Base-by-base conservation (phyloP, 2,329 filamentous ascomycete species). In the Tothia fuscella region DNA sequence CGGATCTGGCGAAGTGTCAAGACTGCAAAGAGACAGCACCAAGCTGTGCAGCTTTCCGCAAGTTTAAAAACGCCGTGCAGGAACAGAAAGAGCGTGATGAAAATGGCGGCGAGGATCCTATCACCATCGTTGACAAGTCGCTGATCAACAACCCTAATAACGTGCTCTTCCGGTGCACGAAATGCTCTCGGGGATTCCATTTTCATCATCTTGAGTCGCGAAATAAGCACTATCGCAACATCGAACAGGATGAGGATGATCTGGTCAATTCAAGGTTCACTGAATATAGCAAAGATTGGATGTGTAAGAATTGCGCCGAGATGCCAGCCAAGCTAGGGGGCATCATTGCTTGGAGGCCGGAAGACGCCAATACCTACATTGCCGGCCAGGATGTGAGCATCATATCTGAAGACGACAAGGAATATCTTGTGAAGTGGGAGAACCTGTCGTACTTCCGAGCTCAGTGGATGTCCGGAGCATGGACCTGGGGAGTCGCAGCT, bases 341-440 rank as follows among this genome's bases (percentile, higher is more conserved):
- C n/a, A 61, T 98, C 5, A 79, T 96, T 41, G 87, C 89, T 12
- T 98, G 91, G 91, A 78, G 89, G 45, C 86, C 86, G 0, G 57
- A 67, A 1, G 65, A 82, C 50, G 79, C 80, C 50, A 70, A 36
- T 63, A 75, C 21, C 63, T 73, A 39, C 34, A 22, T 45, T 32
- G n/a, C 33, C 20, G 29, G 35, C 16, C 30, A 29, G 21, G 33
- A 33, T 33, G 42, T 40, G 6, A 29, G 28, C n/a, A 34, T 24
- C 41, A 63, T 84, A n/a, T 59, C 63, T 9, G 81, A 91, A 53
- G 81, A 86, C 42, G 70, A 82, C n/a, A 88, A 88, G 49, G 86
- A 95, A 50, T 98, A 96, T 53, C 72, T 98, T 2, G 65, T 98
- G 51, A 94, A 91, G 56, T 96, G 88, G 85, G 77, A 82, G 33